Evolutionary conservation across 768 basidiomycete species (phyloP).

Genomic region (Phanerochaete carnosa): DNA sequence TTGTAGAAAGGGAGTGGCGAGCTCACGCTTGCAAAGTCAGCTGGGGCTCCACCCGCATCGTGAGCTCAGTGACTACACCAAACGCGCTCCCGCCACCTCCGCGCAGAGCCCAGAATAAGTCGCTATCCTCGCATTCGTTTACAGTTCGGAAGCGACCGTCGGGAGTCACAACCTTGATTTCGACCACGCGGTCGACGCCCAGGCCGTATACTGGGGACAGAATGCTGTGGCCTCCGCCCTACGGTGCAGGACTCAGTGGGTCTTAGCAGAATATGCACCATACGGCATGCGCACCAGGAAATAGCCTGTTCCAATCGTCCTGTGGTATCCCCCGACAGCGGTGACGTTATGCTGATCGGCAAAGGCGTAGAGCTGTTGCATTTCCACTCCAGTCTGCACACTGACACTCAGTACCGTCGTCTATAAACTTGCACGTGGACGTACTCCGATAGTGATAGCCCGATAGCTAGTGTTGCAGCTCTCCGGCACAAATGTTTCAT

Average conservation of each 20-base stretch:
- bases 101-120: constrained; percentile 52
- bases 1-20: neutral
- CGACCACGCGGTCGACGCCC: constrained; percentile 32
- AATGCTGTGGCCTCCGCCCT: constrained; percentile 30
- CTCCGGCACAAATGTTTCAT: neutral
- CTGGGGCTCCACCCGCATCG: constrained; percentile 19
- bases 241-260: no score
- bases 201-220: constrained; percentile 27
- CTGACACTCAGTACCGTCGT: no score
- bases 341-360: constrained; percentile 35
- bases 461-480: neutral
- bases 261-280: no score
- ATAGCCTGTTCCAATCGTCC: constrained; percentile 37
- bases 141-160: constrained; percentile 43
- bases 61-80: constrained; percentile 30
- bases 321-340: constrained; percentile 30
- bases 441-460: no score
- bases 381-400: constrained; percentile 31
- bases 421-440: no score
- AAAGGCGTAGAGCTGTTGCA: constrained; percentile 30
- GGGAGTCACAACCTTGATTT: constrained; percentile 53
- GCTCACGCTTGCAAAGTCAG: constrained; percentile 24
- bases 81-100: constrained; percentile 40
- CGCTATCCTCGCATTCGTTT: constrained; percentile 44
- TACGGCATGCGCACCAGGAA: constrained; percentile 20